Evolutionary conservation across 768 basidiomycete genomes (phyloP).

Genomic region (Panaeolus cyanescens): DNA sequence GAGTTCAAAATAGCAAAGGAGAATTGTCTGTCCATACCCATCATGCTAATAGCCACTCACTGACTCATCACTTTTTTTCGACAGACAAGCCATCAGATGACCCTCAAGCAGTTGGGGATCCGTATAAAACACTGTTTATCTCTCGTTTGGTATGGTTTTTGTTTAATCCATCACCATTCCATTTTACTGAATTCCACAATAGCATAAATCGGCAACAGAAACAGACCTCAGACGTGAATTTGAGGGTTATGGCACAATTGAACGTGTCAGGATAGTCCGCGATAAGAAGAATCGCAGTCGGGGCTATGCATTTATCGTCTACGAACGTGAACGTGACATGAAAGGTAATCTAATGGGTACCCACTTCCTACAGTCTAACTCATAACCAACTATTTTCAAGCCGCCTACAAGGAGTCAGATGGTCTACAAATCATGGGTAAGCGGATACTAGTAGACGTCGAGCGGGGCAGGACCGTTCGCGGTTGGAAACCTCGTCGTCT

Average conservation of each 20-base stretch:
- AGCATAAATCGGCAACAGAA: conserved; percentile 94
- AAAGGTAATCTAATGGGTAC: conserved; percentile 65
- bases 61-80: conserved; percentile 11
- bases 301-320: conserved; percentile 97
- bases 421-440: conserved; percentile 96
- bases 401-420: conserved; percentile 98
- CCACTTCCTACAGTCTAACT: conserved; percentile 11
- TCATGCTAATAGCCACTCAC: conserved; percentile 3
- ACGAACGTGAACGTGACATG: conserved; percentile 98
- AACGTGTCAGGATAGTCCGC: conserved; percentile 89
- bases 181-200: conserved; percentile 14
- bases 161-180: neutral
- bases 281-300: conserved; percentile 87
- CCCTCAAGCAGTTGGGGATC: conserved; percentile 88
- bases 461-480: conserved; percentile 95
- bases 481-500: conserved; percentile 98
- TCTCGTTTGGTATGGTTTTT: conserved; percentile 71
- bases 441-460: conserved; percentile 95
- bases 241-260: conserved; percentile 92
- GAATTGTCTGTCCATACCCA: conserved; percentile 61
- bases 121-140: conserved; percentile 98
- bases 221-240: conserved; percentile 93
- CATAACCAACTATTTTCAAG: conserved; percentile 36
- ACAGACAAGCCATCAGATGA: conserved; percentile 94
- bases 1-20: conserved; percentile 82